A percentile compares a stretch with the other conserved stretches of the same genome.
phyloP scores from a whole-genome alignment of 805 yeast genomes.

The Wickerhamomyces kurtzmanii region DNA sequence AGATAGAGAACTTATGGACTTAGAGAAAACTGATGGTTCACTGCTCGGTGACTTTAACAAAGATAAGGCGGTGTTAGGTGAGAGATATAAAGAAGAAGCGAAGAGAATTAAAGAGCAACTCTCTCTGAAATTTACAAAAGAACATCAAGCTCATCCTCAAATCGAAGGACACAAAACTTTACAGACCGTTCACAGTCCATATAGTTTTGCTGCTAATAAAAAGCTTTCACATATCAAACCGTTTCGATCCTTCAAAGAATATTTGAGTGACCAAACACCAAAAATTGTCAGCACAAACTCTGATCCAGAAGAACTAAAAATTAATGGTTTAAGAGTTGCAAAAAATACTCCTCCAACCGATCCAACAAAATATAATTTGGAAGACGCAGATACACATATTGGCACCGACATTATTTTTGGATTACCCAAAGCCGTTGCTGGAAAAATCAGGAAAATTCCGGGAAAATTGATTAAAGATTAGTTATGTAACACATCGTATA shows the following conservation, averaged over 20 bases:
- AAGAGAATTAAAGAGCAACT: background rate
- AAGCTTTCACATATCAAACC: conserved; percentile 3
- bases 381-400: no score
- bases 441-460: no score
- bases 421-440: no score
- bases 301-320: conserved; percentile 1
- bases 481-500: no score
- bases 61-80: no score
- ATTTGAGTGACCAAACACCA: conserved; percentile 3
- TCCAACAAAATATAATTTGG: conserved; percentile 3
- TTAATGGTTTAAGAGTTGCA: conserved; percentile 6
- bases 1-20: no score
- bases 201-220: conserved; percentile 4
- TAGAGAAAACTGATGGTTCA: no score
- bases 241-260: conserved; percentile 7
- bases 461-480: no score
- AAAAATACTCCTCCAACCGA: conserved; percentile 12
- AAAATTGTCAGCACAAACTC: conserved; percentile 9
- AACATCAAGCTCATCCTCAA: conserved; percentile 1
- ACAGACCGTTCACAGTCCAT: conserved; percentile 13
- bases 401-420: no score
- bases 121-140: background rate
- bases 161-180: background rate
- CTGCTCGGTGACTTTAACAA: no score
- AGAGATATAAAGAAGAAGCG: background rate